Evolutionary conservation across 2,329 filamentous ascomycete species (phyloP), one percentile per base, ranked within the genome.

Genomic region (Sporothrix brasiliensis): DNA sequence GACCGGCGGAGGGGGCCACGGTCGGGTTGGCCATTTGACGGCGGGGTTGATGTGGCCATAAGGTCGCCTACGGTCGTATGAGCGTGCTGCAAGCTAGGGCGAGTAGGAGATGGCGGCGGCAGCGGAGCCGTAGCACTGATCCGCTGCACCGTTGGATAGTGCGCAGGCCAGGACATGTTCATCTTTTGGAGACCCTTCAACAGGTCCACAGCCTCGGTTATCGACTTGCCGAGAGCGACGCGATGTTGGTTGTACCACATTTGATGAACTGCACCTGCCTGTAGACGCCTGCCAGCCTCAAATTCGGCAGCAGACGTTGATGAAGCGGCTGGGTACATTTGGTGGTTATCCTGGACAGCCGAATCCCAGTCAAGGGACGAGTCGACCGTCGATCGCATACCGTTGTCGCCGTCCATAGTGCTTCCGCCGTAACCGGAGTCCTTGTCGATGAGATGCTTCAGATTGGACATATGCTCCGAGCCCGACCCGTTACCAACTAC

Each of bases 401-500:
- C 61, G 69, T 71, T 67, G 58, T 86, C 86, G 68, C 91, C 91
- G 72, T 88, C 89, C 41, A 87, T 83, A 66, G 91, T 85, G 78
- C 92, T 97, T 58, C 91, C 91, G 69, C 93, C 94, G 77, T 98
- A 98, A 7, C 94, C 95, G 21, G 94, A 98, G 79, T 99, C 95
- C 71, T 88, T 84, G 73, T 97, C 92, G 69, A 98, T 83, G 75
- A 96, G 87, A 21, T 90, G 88, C 80, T 95, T 92, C 52, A 98
- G 84, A 69, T 89, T 89, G 41, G 91, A 87, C 50, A 93, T 94
- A 78, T 92, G 92, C 77, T 93, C 89, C 24, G 94, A 94, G 27
- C 91, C 89, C 69, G 90, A 89, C 68, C 94, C 94, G 74, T 86
- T 89, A 71, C 94, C 94, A 67, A 97, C 92, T 5, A 92, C 96